These are phyloP conservation scores for Corymbia calophylla DNA, from an alignment of 441 rosid species.

Conservation along the genomic window DNA sequence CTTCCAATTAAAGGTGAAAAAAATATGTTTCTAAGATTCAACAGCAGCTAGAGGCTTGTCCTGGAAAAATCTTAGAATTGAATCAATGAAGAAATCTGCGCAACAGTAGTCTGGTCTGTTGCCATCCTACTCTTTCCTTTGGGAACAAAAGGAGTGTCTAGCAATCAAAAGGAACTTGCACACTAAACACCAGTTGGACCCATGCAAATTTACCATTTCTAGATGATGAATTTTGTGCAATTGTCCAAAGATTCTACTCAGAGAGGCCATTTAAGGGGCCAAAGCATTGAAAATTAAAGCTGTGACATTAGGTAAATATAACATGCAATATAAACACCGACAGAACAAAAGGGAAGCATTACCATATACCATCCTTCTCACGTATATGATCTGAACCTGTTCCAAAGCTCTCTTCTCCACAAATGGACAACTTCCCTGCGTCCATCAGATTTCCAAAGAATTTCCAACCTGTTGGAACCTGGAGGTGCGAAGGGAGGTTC, in stretches of 20 bases:
- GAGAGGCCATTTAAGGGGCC: not conserved
- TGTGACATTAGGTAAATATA: not conserved
- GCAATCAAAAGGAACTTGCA: not conserved
- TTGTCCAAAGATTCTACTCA: not conserved
- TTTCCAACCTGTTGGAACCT: conserved; percentile 99
- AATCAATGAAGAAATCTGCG: not conserved
- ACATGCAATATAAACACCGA: not conserved
- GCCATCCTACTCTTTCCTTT: not conserved
- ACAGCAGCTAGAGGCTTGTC: not conserved
- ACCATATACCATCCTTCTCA: conserved; percentile 98
- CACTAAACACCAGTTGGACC: not conserved
- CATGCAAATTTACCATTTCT: not conserved
- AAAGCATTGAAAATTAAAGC: not conserved
- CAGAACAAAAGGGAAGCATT: conserved; percentile 19
- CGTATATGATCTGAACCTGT: conserved; percentile 98
- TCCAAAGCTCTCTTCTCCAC: conserved; percentile 98
- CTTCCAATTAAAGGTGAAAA: not conserved
- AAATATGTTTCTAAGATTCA: not conserved
- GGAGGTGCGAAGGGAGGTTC: conserved; percentile 10
- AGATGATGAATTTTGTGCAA: not conserved
- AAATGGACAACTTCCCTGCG: conserved; percentile 84
- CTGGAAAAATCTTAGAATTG: not conserved
- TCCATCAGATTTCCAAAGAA: conserved; percentile 98
- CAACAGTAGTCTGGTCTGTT: not conserved
- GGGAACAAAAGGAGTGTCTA: not conserved